Evolutionary conservation across 495 filamentous ascomycete species (phyloP), one percentile per base, ranked within the genome.

Genomic region (Xylona heveae): DNA sequence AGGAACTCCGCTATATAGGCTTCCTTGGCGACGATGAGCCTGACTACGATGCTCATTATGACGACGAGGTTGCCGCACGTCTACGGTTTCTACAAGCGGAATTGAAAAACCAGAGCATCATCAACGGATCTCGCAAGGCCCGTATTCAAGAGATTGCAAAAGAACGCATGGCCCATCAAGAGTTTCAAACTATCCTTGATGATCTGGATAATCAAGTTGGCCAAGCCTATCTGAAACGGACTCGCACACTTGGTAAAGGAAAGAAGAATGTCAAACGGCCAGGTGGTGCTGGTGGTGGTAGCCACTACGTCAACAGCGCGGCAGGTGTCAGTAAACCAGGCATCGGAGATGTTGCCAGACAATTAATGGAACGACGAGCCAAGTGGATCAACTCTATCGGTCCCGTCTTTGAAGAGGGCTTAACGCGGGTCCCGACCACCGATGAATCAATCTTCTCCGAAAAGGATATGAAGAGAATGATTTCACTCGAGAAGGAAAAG

Each of bases 201-300:
- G 88, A 95, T 49, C 71, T 99, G 16, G 88, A 99, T 53, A 68
- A 70, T 32, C 88, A 99, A 52, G 85, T 99, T 30, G 79, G 94
- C 46, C 71, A 80, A 43, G 83, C 84, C 17, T 99, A 93, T 44
- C 71, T 90, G 23, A 95, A 95, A 59, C 77, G 88, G 24, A 92
- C 81, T n/a, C 74, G 88, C 19, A 91, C 78, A 3, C 71, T 94
- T 55, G 77, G 79, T 45, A 92, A 81, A 55, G 80, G 69, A 30
- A 95, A 93, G 57, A 92, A 93, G 54, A 57, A 68, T 37, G 66
- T 72, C n/a, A 85, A 84, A 45, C 61, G 81, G 2, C 81, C 82
- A 12, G 66, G 66, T 19, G 66, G 61, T 20, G 54, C 58, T 3
- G 64, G 62, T 15, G 63, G 63, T 26, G 68, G 68, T 24, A 59